Conservation (phyloP, 2,329 filamentous ascomycete species). For the Hypoxylon sp. region DNA sequence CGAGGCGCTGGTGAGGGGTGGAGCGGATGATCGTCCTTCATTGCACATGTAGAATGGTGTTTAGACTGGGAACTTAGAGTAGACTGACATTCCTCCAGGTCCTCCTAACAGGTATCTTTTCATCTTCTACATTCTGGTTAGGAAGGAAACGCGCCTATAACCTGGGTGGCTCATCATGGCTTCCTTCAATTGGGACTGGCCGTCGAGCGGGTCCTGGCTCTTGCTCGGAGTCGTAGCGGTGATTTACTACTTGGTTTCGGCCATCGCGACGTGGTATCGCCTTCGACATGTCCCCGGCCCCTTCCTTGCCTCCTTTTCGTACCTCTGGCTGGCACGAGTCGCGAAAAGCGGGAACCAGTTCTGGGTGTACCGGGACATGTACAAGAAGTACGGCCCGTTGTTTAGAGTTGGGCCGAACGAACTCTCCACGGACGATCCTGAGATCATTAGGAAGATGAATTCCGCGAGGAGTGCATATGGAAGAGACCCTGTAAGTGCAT, state of each 20-base stretch:
- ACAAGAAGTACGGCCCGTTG: conserved; percentile 32
- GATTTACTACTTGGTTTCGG: conserved; percentile 37
- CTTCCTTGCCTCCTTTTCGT: conserved; percentile 37
- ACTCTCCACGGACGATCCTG: conserved; percentile 42
- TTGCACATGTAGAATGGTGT: neutral
- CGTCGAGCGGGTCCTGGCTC: conserved; percentile 10
- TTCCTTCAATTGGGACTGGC: conserved; percentile 22
- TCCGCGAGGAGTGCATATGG: conserved; percentile 34
- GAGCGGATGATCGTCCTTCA: conserved; percentile 13
- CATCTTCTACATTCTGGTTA: neutral
- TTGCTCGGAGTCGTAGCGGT: neutral
- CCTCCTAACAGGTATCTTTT: neutral
- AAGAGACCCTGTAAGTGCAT: conserved; percentile 15
- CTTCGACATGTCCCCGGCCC: conserved; percentile 41
- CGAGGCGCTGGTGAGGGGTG: conserved; percentile 8
- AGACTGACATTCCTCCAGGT: neutral
- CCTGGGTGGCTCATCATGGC: conserved; percentile 13
- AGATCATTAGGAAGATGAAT: conserved; percentile 41
- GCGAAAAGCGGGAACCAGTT: conserved; percentile 23
- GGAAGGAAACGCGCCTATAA: neutral
- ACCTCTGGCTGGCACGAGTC: conserved; percentile 34
- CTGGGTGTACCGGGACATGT: conserved; percentile 9
- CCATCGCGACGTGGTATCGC: conserved; percentile 40
- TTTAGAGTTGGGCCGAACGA: conserved; percentile 46
- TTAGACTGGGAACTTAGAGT: conserved; percentile 6